Conservation (phyloP, 805 yeast species). For the Pichia paraexigua region DNA sequence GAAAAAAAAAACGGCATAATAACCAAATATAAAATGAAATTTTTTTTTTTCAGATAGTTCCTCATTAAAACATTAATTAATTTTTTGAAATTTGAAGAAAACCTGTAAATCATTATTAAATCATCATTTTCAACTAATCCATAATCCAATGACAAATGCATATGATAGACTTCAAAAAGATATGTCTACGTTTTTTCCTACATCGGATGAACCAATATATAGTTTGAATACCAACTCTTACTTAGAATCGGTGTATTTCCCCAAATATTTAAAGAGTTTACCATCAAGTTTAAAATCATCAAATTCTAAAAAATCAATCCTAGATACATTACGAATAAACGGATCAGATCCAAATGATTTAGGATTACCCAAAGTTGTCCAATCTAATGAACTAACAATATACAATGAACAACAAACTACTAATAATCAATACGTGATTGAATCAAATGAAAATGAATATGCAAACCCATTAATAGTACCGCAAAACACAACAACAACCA, state of each 20-base stretch:
- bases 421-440: background rate
- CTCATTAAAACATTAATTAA: background rate
- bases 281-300: background rate
- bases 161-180: constrained; percentile 2
- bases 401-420: constrained; percentile 2
- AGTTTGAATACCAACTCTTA: background rate
- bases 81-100: background rate
- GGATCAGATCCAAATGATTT: constrained; percentile 7
- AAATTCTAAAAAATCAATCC: constrained; percentile 9
- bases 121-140: no score
- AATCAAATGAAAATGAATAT: constrained; percentile 15
- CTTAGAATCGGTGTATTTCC: background rate
- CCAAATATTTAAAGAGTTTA: background rate
- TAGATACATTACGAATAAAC: constrained; percentile 16
- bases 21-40: no score
- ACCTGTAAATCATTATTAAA: background rate
- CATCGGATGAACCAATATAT: constrained; percentile 7
- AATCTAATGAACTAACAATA: constrained; percentile 11
- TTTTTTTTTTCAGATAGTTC: background rate
- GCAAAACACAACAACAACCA: constrained; percentile 11
- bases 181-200: background rate
- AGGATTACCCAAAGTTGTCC: constrained; percentile 7
- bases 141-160: constrained; percentile 1
- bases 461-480: constrained; percentile 23
- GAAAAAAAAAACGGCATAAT: background rate